Percentiles rank a stretch among this genome's conserved stretches.
These are phyloP conservation scores for Penicillium brasilianum DNA, from an alignment of 2,329 filamentous ascomycete genomes.

Conservation along the genomic window DNA sequence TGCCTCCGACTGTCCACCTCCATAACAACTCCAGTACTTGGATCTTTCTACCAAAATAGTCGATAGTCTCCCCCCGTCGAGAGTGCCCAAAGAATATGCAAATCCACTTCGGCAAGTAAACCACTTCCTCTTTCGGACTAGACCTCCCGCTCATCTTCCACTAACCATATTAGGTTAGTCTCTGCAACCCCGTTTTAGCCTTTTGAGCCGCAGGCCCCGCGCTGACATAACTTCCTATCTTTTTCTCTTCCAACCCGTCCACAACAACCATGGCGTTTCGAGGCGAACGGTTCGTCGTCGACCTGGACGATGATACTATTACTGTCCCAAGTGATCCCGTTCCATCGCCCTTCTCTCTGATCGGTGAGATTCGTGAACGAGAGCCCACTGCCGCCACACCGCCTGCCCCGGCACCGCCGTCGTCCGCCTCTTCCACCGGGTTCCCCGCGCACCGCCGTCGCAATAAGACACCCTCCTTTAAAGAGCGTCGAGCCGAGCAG, in stretches of 20 bases:
- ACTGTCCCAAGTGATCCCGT: slow-evolving; percentile 17
- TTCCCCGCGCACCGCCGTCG: slow-evolving; percentile 91
- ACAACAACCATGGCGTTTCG: slow-evolving; percentile 53
- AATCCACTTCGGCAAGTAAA: slow-evolving; percentile 19
- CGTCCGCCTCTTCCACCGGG: slow-evolving; percentile 62
- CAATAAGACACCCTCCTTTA: slow-evolving; percentile 75
- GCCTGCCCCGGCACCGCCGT: slow-evolving; percentile 59
- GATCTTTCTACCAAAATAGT: neutral
- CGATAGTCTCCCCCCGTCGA: neutral
- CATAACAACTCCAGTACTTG: neutral
- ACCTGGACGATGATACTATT: slow-evolving; percentile 59
- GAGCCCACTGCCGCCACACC: slow-evolving; percentile 54
- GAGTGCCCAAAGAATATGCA: neutral
- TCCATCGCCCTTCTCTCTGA: slow-evolving; percentile 48
- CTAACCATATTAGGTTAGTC: slow-evolving; percentile 30
- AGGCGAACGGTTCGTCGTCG: slow-evolving; percentile 66
- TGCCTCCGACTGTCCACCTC: neutral
- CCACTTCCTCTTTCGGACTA: slow-evolving; percentile 25
- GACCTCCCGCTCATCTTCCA: slow-evolving; percentile 15
- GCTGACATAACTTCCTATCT: slow-evolving; percentile 34
- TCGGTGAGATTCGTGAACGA: slow-evolving; percentile 82
- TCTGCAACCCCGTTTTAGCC: slow-evolving; percentile 37
- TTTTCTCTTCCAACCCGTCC: slow-evolving; percentile 9
- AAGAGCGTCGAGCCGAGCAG: slow-evolving; percentile 63
- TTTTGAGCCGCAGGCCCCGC: slow-evolving; percentile 47